A percentile compares a stretch with the other conserved stretches of the same genome.
These are phyloP conservation scores for Sonneratia caseolaris DNA, from an alignment of 345 rosid species.

Conservation along the genomic window DNA sequence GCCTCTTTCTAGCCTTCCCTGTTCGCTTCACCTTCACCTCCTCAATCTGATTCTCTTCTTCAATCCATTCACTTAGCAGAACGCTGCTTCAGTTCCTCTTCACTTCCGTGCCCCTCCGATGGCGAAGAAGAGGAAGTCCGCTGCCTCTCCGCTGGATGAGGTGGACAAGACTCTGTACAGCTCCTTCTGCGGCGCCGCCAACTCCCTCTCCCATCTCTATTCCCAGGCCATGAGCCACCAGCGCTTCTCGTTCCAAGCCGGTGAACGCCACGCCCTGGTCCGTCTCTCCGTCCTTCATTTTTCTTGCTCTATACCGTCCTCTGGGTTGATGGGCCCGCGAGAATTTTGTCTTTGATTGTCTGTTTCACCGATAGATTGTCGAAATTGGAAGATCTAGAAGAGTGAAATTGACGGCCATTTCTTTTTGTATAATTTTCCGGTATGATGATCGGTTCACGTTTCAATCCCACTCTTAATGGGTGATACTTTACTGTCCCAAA, in stretches of 20 bases:
- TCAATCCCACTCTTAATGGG: not conserved
- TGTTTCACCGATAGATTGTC: not conserved
- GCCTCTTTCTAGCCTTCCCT: no score
- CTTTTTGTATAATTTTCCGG: not conserved
- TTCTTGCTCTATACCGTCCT: not conserved
- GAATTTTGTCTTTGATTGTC: not conserved
- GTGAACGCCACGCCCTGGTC: constrained; percentile 70
- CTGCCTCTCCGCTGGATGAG: constrained; percentile 73
- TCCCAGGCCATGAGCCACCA: constrained; percentile 70
- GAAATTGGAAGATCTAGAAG: not conserved
- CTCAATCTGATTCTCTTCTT: not conserved
- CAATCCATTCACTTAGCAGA: not conserved
- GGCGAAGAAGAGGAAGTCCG: constrained; percentile 91
- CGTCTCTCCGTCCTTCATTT: constrained; percentile 3
- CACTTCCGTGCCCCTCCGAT: constrained; percentile 15
- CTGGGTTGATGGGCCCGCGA: not conserved
- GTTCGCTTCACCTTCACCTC: no score
- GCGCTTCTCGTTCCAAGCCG: constrained; percentile 68
- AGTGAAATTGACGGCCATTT: not conserved
- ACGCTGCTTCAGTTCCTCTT: not conserved
- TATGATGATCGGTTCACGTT: not conserved
- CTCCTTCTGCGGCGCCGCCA: constrained; percentile 87
- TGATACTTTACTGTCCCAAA: no score
- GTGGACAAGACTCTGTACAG: constrained; percentile 83
- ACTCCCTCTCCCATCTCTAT: constrained; percentile 88